Evolutionary conservation across 2,329 filamentous ascomycete species (phyloP), one percentile per base, ranked within the genome.

Genomic region (Curvularia sp.): DNA sequence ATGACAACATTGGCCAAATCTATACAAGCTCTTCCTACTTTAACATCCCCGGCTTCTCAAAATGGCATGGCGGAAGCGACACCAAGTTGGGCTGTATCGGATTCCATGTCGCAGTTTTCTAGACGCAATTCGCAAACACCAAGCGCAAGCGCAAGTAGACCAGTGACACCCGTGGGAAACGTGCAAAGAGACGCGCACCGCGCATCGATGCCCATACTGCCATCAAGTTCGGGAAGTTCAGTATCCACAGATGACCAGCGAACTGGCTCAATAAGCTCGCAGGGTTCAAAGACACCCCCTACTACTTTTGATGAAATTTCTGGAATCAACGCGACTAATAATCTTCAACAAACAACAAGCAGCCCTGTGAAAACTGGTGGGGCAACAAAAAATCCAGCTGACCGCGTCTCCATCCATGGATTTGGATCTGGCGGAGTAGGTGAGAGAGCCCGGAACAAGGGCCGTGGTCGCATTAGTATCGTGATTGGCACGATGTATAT

Each of bases 401-500:
- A 90, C 85, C 81, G 86, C 42, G 81, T 85, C 63, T 85, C 85
- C 24, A 79, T 85, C 22, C 83, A 85, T 53, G 92, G 92, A 0
- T 92, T 96, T 49, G 80, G 80, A 3, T 79, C 80, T 24, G 77
- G 78, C 9, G 89, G 89, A 55, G 81, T 89, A 59, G 90, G 89
- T 65, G 92, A 97, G 72, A 84, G 90, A 62, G 90, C 88, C 74
- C 88, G 92, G 61, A 89, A 89, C 66, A 92, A 92, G 74, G 92
- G 92, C 30, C 93, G 90, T 75, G 89, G 90, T 28, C 88, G 94
- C 54, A 85, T 91, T 13, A 87, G 87, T 22, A 88, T 97, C 56
- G 85, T 96, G 8, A 84, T 96, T 65, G 94, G 92, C 1, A 92
- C 90, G 15, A 82, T 97, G 64, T 96, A 94, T 75, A 85, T 99